Evolutionary conservation across 257 asterid genomes (phyloP).

Genomic region (Datura wrightii): DNA sequence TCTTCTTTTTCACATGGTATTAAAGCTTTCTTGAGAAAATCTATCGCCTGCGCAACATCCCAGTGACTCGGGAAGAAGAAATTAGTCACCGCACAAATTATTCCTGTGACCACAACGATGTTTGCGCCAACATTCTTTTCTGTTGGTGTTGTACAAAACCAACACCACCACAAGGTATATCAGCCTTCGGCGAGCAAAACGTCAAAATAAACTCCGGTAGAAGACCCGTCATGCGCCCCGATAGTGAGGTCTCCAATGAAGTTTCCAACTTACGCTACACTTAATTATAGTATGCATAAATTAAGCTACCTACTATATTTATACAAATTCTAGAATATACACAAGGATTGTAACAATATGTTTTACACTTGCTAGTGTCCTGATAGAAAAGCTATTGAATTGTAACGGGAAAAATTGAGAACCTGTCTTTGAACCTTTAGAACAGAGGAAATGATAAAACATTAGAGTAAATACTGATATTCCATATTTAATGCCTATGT

Average conservation of each 20-base stretch:
- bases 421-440: conserved; percentile 4
- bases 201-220: background rate
- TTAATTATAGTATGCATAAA: background rate
- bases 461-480: background rate
- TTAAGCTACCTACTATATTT: background rate
- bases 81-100: background rate
- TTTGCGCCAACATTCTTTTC: background rate
- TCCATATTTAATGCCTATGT: background rate
- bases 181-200: background rate
- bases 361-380: background rate
- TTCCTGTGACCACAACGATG: background rate
- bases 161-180: background rate
- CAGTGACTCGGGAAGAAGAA: background rate
- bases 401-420: background rate
- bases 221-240: background rate
- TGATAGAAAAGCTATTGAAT: background rate
- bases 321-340: background rate
- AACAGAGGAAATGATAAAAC: background rate
- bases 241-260: background rate
- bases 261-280: background rate
- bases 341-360: background rate
- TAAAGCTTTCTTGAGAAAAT: background rate
- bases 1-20: background rate
- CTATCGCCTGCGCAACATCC: background rate
- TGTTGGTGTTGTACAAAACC: background rate